Evolutionary conservation across 805 yeast genomes (phyloP).

Genomic region (Yamadazyma ubonensis): DNA sequence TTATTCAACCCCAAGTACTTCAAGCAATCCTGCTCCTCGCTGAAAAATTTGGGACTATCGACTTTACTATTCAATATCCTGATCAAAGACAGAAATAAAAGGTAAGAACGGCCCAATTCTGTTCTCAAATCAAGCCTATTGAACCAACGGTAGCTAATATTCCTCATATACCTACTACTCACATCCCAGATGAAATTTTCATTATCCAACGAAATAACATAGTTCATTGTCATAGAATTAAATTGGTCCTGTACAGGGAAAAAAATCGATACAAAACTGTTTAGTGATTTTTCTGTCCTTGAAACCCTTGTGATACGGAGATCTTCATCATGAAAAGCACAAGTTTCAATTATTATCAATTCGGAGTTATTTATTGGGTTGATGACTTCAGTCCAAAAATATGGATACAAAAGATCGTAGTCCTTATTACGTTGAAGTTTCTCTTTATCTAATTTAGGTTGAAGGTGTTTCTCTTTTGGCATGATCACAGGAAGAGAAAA

Average conservation of each 20-base stretch:
- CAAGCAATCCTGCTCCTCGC: conserved; percentile 16
- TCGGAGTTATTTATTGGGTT: conserved; percentile 28
- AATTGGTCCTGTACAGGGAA: conserved; percentile 22
- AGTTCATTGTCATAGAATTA: conserved; percentile 32
- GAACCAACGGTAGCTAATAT: conserved; percentile 31
- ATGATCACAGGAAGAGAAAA: conserved; percentile 31
- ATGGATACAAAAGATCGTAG: conserved; percentile 33
- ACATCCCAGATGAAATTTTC: conserved; percentile 24
- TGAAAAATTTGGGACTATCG: not conserved
- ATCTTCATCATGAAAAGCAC: conserved; percentile 29
- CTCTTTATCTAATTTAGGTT: conserved; percentile 24
- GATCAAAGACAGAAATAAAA: conserved; percentile 26
- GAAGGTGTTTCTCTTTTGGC: conserved; percentile 16
- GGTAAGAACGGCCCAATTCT: conserved; percentile 23
- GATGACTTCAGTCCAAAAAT: conserved; percentile 36
- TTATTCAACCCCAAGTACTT: conserved; percentile 23
- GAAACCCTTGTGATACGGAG: conserved; percentile 22
- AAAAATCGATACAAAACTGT: conserved; percentile 17
- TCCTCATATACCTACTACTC: conserved; percentile 31
- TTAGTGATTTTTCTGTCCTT: conserved; percentile 12
- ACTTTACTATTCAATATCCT: conserved; percentile 20
- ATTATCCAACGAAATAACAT: conserved; percentile 24
- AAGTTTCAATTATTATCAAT: conserved; percentile 26
- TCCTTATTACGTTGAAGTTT: conserved; percentile 25
- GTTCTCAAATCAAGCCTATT: conserved; percentile 27